Evolutionary conservation across 2,329 filamentous ascomycete genomes (phyloP).

Genomic region (Phoma sp.): DNA sequence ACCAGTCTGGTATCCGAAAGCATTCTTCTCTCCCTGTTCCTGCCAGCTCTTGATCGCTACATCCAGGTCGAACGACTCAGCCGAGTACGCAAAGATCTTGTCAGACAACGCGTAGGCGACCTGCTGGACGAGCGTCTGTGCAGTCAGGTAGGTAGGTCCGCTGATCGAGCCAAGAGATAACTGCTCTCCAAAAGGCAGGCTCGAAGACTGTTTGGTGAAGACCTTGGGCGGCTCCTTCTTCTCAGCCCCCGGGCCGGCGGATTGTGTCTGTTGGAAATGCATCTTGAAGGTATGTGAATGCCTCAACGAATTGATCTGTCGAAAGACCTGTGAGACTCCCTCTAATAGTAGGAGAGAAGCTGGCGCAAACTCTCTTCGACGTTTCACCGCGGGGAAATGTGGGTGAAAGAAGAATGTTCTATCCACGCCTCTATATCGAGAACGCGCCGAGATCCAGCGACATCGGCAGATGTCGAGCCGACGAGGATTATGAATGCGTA

Average conservation of each 20-base stretch:
- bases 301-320: conserved; percentile 18
- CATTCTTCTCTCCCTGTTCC: conserved; percentile 73
- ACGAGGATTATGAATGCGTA: conserved; percentile 30
- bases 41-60: conserved; percentile 82
- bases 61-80: conserved; percentile 91
- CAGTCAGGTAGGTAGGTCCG: conserved; percentile 90
- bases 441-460: conserved; percentile 33
- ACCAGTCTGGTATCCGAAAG: conserved; percentile 79
- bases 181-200: conserved; percentile 61
- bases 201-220: conserved; percentile 55
- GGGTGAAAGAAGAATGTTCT: conserved; percentile 19
- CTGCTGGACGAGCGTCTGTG: conserved; percentile 93
- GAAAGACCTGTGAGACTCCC: conserved; percentile 17
- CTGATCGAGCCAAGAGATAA: conserved; percentile 67
- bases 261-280: conserved; percentile 49
- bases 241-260: conserved; percentile 47
- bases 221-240: conserved; percentile 37
- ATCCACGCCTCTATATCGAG: conserved; percentile 24
- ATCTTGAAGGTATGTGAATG: conserved; percentile 34
- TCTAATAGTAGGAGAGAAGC: conserved; percentile 18
- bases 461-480: conserved; percentile 39
- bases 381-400: conserved; percentile 26
- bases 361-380: conserved; percentile 18
- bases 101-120: conserved; percentile 94
- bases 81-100: conserved; percentile 97